phyloP scores from a whole-genome alignment of 2,329 filamentous ascomycete species.

The Rachicladosporium sp. region DNA sequence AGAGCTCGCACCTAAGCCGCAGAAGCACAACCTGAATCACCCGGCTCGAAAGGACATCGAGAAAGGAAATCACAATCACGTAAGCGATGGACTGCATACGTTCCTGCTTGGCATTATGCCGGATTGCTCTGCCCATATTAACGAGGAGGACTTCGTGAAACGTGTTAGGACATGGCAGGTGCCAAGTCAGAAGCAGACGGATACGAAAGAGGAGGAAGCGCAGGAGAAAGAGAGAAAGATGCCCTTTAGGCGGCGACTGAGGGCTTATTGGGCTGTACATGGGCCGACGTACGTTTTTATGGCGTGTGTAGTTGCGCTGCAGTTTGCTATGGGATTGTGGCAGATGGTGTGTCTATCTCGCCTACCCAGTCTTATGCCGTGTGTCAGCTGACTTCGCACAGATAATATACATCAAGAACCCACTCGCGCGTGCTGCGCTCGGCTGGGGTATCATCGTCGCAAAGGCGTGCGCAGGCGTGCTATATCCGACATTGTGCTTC shows the following conservation, averaged over 20 bases:
- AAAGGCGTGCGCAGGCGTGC: constrained; percentile 41
- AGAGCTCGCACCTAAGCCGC: constrained; percentile 36
- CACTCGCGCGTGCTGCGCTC: too few species aligned
- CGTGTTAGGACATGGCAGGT: constrained; percentile 50
- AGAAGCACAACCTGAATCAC: constrained; percentile 35
- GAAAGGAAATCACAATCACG: constrained; percentile 19
- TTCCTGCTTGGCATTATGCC: constrained; percentile 41
- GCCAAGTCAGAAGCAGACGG: constrained; percentile 44
- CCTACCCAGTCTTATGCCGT: too few species aligned
- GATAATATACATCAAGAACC: too few species aligned
- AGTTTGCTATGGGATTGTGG: constrained; percentile 43
- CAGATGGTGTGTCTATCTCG: constrained; percentile 20
- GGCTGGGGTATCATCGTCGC: constrained; percentile 39
- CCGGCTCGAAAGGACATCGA: constrained; percentile 15
- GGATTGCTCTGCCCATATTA: constrained; percentile 29
- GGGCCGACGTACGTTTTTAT: constrained; percentile 42
- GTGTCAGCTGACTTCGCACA: too few species aligned
- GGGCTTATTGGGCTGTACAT: constrained; percentile 45
- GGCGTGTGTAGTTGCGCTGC: constrained; percentile 34
- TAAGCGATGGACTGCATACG: constrained; percentile 32
- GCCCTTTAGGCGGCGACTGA: constrained; percentile 32
- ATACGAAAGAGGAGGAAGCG: constrained; percentile 35
- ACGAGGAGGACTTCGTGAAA: constrained; percentile 37
- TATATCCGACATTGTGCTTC: constrained; percentile 50
- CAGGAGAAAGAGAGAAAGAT: constrained; percentile 26